Percentiles rank a stretch among this genome's conserved stretches.
Conservation (phyloP, 306 rosid genomes). For the Geum urbanum region DNA sequence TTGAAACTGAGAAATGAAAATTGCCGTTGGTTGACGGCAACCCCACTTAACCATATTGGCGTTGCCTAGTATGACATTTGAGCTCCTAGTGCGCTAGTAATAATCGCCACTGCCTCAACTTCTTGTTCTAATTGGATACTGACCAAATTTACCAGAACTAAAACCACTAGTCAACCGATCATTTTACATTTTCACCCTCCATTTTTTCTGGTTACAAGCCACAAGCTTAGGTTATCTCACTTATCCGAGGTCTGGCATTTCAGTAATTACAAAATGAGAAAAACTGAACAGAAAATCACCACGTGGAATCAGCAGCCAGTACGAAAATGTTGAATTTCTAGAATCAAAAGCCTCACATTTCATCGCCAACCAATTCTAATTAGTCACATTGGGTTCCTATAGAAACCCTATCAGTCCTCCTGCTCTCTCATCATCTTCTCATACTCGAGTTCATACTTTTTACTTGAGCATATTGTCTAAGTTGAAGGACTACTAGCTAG, state of each 20-base stretch:
- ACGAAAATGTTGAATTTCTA: conserved; percentile 4
- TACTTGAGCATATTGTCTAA: background rate
- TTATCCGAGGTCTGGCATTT: background rate
- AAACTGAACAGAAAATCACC: background rate
- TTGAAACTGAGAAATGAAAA: background rate
- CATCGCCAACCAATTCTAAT: conserved; percentile 3
- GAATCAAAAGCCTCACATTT: background rate
- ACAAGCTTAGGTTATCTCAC: background rate
- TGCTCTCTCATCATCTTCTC: conserved; percentile 1
- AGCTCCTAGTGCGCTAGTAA: conserved; percentile 1
- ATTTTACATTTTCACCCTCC: conserved; percentile 10
- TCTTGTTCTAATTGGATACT: conserved; percentile 10
- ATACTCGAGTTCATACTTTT: background rate
- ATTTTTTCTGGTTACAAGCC: background rate
- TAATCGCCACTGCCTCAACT: background rate
- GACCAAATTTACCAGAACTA: conserved; percentile 7
- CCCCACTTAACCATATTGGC: too few species aligned
- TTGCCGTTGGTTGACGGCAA: conserved; percentile 12
- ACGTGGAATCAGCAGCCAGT: background rate
- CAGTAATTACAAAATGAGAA: conserved; percentile 11
- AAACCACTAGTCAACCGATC: background rate
- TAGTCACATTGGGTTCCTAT: background rate
- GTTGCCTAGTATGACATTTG: conserved; percentile 13
- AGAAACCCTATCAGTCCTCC: conserved; percentile 16
- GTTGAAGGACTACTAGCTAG: background rate